Conservation (phyloP, 208 protist species). For the Leishmania braziliensis region DNA sequence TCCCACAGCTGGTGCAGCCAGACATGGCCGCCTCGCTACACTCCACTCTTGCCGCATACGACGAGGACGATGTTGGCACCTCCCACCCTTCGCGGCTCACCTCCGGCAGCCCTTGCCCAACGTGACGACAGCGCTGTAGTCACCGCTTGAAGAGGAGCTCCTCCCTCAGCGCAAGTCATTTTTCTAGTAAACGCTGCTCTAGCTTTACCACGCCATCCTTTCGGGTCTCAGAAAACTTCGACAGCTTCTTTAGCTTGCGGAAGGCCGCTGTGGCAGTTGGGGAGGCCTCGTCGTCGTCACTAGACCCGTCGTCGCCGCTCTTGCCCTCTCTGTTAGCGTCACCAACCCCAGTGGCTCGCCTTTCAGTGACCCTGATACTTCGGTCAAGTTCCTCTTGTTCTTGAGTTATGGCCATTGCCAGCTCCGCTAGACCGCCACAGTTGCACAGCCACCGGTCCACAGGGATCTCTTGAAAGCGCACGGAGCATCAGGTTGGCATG, state of each 20-base stretch:
- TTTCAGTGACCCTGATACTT: not conserved
- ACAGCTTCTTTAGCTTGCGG: constrained; percentile 52
- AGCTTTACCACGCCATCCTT: constrained; percentile 52
- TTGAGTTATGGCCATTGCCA: constrained; percentile 46
- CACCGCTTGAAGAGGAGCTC: constrained; percentile 32
- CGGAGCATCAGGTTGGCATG: constrained; percentile 42
- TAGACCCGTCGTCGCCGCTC: not conserved
- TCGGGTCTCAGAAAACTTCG: constrained; percentile 52
- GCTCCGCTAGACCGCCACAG: constrained; percentile 39
- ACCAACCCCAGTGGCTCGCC: not conserved
- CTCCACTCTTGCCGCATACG: not conserved
- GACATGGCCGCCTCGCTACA: constrained; percentile 23
- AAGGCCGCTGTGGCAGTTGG: constrained; percentile 1
- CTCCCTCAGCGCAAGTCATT: constrained; percentile 37
- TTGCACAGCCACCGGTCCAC: constrained; percentile 51
- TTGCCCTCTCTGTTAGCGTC: not conserved
- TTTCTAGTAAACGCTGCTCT: constrained; percentile 38
- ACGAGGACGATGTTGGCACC: not conserved
- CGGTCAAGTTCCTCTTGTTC: constrained; percentile 33
- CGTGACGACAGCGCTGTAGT: constrained; percentile 7
- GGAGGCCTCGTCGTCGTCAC: not conserved
- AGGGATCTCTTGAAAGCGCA: constrained; percentile 53
- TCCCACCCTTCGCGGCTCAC: constrained; percentile 21
- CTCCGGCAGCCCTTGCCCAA: constrained; percentile 4
- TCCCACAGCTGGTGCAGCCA: constrained; percentile 62